Conservation (phyloP, 1,284 basidiomycete genomes). For the Psilocybe mexicana region DNA sequence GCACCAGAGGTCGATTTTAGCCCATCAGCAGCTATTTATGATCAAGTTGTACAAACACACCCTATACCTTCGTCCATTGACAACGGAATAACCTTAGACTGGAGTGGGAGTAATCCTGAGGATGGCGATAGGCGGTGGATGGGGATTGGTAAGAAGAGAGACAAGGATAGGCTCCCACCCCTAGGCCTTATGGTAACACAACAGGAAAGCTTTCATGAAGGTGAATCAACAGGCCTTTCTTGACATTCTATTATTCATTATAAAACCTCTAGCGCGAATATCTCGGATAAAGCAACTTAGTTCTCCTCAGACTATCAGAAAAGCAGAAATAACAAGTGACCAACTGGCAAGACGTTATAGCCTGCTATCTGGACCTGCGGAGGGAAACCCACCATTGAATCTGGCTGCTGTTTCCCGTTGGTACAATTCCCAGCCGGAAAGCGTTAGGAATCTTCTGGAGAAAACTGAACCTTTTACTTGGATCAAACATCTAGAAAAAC, state of each 20-base stretch:
- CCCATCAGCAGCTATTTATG: constrained; percentile 53
- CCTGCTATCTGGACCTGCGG: constrained; percentile 43
- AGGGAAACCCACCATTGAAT: constrained; percentile 38
- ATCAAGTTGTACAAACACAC: constrained; percentile 26
- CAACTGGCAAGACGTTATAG: constrained; percentile 66
- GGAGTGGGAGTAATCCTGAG: constrained; percentile 56
- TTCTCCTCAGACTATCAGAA: constrained; percentile 55
- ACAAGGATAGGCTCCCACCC: constrained; percentile 51
- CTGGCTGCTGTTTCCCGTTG: constrained; percentile 55
- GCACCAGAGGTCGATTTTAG: constrained; percentile 66
- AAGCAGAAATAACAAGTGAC: constrained; percentile 64
- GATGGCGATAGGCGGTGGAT: constrained; percentile 68
- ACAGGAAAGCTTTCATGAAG: constrained; percentile 49
- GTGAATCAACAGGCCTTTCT: constrained; percentile 30
- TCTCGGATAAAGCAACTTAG: constrained; percentile 48
- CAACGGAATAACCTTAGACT: constrained; percentile 69
- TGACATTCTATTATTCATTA: constrained; percentile 12
- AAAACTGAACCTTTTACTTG: constrained; percentile 68
- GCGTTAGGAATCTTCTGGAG: constrained; percentile 50
- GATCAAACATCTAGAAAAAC: constrained; percentile 64
- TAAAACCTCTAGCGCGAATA: constrained; percentile 51
- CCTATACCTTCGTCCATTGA: constrained; percentile 64
- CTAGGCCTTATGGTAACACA: constrained; percentile 48
- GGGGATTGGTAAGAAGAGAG: constrained; percentile 56
- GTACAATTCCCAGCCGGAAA: constrained; percentile 50